phyloP scores from a whole-genome alignment of 106 monocot species.

The Dendrobium chrysotoxum region DNA sequence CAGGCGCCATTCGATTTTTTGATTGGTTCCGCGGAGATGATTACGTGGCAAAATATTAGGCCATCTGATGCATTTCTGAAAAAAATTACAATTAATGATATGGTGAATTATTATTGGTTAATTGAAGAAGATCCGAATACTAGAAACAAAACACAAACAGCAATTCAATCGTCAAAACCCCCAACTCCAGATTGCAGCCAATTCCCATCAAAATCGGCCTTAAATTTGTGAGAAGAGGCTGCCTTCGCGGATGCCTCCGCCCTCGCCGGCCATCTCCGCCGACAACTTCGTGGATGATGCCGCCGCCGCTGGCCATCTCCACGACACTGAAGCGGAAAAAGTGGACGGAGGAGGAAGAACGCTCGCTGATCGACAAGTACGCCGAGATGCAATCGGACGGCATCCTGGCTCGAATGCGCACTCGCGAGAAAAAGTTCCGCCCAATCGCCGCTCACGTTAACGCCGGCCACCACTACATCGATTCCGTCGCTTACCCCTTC shows the following conservation, averaged over 20 bases:
- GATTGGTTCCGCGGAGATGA: too few species aligned
- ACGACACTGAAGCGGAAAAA: slow-evolving; percentile 35
- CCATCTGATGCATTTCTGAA: too few species aligned
- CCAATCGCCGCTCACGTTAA: slow-evolving; percentile 57
- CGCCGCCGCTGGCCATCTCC: background rate
- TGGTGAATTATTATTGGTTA: too few species aligned
- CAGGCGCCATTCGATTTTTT: too few species aligned
- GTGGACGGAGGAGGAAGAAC: slow-evolving; percentile 69
- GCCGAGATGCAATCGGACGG: slow-evolving; percentile 32
- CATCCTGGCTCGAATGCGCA: slow-evolving; percentile 25
- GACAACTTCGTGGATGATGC: background rate
- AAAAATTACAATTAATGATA: too few species aligned
- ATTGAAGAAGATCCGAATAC: too few species aligned
- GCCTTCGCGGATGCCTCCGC: background rate
- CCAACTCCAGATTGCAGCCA: too few species aligned
- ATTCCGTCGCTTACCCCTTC: slow-evolving; percentile 42
- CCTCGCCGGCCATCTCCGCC: background rate
- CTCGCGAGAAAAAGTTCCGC: slow-evolving; percentile 52
- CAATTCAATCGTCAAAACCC: too few species aligned
- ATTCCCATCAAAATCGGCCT: background rate
- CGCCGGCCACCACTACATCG: slow-evolving; percentile 37
- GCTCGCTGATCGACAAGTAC: slow-evolving; percentile 46
- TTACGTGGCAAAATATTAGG: too few species aligned
- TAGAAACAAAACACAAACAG: too few species aligned
- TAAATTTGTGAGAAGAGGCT: background rate